Percentiles rank a stretch among this genome's conserved stretches.
phyloP scores from a whole-genome alignment of 768 basidiomycete species.

The Lactarius pseudohatsudake region DNA sequence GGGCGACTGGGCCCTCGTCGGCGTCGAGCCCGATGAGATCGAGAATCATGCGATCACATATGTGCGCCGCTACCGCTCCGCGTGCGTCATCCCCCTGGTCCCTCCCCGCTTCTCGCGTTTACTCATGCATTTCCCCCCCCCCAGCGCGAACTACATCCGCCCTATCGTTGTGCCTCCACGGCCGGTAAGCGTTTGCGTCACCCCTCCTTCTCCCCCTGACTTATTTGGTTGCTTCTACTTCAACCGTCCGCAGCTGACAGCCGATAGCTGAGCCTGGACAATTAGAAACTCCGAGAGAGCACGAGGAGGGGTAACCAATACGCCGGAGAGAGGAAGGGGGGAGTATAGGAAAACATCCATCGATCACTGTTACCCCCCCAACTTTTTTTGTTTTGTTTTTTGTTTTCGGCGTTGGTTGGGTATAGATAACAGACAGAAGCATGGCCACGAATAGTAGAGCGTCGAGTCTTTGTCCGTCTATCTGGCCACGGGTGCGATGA shows the following conservation, averaged over 20 bases:
- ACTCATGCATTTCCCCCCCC: background rate
- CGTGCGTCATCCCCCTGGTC: slow-evolving; percentile 57
- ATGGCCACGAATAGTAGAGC: background rate
- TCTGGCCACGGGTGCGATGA: background rate
- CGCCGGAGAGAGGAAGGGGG: background rate
- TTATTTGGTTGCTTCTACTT: background rate
- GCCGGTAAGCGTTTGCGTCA: slow-evolving; percentile 12
- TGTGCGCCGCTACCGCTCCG: slow-evolving; percentile 83
- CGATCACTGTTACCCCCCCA: background rate
- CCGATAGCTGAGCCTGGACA: background rate
- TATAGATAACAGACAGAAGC: background rate
- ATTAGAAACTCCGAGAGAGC: background rate
- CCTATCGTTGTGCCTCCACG: slow-evolving; percentile 26
- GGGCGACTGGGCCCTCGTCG: slow-evolving; percentile 83
- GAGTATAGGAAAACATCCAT: background rate
- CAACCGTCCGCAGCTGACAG: background rate
- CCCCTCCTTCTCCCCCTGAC: background rate
- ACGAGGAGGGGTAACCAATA: background rate
- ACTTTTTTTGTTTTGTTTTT: background rate
- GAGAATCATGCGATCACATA: slow-evolving; percentile 89
- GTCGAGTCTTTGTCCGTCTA: background rate
- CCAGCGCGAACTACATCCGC: slow-evolving; percentile 27
- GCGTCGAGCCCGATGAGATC: slow-evolving; percentile 78
- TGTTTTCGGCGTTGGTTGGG: background rate
- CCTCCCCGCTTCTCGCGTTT: background rate